A percentile compares a stretch with the other conserved stretches of the same genome.
phyloP scores from a whole-genome alignment of 345 rosid genomes.

The Lepidium sativum region DNA sequence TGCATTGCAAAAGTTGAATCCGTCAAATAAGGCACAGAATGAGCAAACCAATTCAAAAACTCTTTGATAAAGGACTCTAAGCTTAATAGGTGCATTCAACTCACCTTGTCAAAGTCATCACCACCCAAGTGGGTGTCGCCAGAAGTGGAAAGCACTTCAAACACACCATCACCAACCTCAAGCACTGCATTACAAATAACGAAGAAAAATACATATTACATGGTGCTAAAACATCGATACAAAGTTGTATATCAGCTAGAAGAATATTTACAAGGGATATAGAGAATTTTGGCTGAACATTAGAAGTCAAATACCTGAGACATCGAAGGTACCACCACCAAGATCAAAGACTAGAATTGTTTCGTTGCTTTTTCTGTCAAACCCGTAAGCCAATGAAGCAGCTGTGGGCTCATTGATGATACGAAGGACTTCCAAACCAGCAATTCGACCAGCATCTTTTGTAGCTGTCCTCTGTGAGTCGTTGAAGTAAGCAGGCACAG shows the following conservation, averaged over 20 bases:
- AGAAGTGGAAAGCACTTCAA: constrained; percentile 90
- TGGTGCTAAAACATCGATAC: background rate
- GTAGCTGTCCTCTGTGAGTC: too few species aligned
- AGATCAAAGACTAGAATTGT: too few species aligned
- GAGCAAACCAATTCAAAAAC: background rate
- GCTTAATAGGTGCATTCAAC: background rate
- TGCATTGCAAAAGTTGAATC: constrained; percentile 21
- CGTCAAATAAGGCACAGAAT: background rate
- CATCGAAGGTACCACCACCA: constrained; percentile 49
- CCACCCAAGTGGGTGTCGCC: constrained; percentile 98
- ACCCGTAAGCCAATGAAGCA: too few species aligned
- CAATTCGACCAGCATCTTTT: too few species aligned
- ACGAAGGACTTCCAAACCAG: too few species aligned
- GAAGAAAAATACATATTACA: too few species aligned
- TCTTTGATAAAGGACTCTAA: background rate
- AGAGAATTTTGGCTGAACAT: background rate
- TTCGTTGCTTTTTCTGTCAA: too few species aligned
- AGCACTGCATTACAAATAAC: too few species aligned
- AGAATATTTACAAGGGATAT: background rate
- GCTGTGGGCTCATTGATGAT: too few species aligned
- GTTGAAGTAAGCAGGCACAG: too few species aligned
- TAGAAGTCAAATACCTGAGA: constrained; percentile 53
- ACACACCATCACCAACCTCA: constrained; percentile 99
- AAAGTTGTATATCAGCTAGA: background rate
- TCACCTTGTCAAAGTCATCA: constrained; percentile 91